Evolutionary conservation across 1,284 basidiomycete species (phyloP), one percentile per base, ranked within the genome.

Genomic region (Leccinum subatratum): DNA sequence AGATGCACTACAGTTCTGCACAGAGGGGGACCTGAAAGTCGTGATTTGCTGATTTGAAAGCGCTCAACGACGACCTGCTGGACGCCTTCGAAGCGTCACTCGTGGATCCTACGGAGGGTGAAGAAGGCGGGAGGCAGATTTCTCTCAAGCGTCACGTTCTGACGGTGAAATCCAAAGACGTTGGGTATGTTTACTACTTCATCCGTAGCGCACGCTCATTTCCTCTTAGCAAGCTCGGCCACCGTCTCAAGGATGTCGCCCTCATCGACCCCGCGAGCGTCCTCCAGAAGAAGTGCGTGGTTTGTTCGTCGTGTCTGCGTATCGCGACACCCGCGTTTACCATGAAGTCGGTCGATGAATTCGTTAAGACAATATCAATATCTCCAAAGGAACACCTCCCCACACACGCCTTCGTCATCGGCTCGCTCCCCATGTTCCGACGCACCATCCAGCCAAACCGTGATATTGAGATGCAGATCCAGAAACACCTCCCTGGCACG

Each of bases 291-390:
- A 99, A 99, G 85, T 89, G 95, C 77, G 34, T 12, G 90, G 92
- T 74, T 93, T 92, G 32, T 97, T 97, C 84, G 96, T 98, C 78
- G 85, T 91, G 70, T 92, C 91, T 42, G 96, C 96, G n/a, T 99
- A 99, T 82, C 86, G 92, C 75, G 86, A 95, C 77, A 98, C 96
- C 16, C 86, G 91, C 69, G 87, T 96, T 68, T 98, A 89, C 86
- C 25, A 25, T 25, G 25, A 90, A 89, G 72, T 91, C 86, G 14
- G 87, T 98, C 67, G 93, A 95, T 51, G 96, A 96, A 69, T 97
- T 94, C 75, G 80, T 89, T 75, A 87, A 87, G 74, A 86, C 32
- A 32, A 32, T 32, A 32, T 32, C 84, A 69, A 86, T 93, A 84
- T 78, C 85, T 51, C 81, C 81, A 34, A 82, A 79, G 65, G 85